These are phyloP conservation scores for Scutellaria barbata DNA, from an alignment of 257 asterid genomes.

Conservation along the genomic window DNA sequence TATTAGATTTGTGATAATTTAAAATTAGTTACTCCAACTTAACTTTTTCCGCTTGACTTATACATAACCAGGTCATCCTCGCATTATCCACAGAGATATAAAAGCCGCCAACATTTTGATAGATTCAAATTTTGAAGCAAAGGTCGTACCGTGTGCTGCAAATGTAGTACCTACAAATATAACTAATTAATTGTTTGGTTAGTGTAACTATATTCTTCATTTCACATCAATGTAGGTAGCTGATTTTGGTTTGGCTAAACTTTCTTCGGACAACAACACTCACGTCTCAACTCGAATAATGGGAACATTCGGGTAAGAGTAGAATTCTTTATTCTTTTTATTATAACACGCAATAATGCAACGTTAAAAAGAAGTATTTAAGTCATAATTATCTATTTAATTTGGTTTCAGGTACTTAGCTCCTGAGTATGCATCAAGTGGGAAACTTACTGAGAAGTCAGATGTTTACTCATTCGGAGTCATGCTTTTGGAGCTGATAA, in stretches of 20 bases:
- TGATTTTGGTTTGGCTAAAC: constrained; percentile 94
- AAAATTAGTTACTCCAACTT: background rate
- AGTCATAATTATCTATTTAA: too few relatives aligned
- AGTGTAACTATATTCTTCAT: background rate
- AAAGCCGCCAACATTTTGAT: constrained; percentile 82
- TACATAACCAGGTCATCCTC: constrained; percentile 72
- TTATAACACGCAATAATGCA: background rate
- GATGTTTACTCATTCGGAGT: constrained; percentile 87
- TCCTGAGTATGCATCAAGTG: constrained; percentile 95
- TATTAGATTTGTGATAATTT: too few relatives aligned
- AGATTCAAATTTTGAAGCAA: constrained; percentile 70
- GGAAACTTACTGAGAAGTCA: constrained; percentile 87
- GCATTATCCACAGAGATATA: constrained; percentile 88
- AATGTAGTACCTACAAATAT: background rate
- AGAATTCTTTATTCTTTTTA: background rate
- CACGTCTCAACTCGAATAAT: constrained; percentile 95
- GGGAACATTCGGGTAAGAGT: constrained; percentile 94
- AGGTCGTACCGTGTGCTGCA: constrained; percentile 47
- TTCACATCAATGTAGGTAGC: constrained; percentile 62
- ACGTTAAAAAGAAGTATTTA: background rate
- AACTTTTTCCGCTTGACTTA: too few relatives aligned
- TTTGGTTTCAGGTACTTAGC: constrained; percentile 64
- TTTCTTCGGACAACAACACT: constrained; percentile 69
- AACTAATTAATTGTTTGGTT: background rate
- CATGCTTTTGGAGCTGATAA: constrained; percentile 80